Percentiles rank a stretch among this genome's conserved stretches.
These are phyloP conservation scores for Caryopteris hybrid DNA, from an alignment of 305 asterid species.

Conservation along the genomic window DNA sequence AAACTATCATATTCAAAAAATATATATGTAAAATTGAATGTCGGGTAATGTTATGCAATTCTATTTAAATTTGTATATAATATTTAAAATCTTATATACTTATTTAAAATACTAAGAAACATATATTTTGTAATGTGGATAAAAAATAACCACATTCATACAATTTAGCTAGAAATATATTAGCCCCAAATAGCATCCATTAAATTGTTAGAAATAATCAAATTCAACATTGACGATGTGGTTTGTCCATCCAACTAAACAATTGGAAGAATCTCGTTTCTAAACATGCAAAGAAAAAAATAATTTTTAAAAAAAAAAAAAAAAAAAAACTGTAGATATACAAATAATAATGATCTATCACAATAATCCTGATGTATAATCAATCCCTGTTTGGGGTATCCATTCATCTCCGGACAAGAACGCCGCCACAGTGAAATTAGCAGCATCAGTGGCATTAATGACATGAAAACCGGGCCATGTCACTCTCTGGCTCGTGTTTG, in stretches of 20 bases:
- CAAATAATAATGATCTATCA: background rate
- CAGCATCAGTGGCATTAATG: conserved; percentile 41
- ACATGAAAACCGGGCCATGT: conserved; percentile 63
- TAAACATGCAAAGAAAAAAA: background rate
- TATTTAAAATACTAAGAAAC: no score
- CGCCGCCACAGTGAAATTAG: conserved; percentile 41
- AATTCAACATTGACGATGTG: background rate
- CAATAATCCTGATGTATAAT: conserved; percentile 36
- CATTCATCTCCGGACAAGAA: conserved; percentile 54
- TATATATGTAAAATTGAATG: no score
- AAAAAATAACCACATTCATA: no score
- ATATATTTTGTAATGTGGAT: no score
- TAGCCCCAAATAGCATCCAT: background rate
- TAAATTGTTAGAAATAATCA: background rate
- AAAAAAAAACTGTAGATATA: background rate
- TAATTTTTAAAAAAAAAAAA: no score
- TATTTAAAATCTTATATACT: no score
- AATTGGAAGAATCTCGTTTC: background rate
- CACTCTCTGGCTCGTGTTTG: conserved; percentile 46
- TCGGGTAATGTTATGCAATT: no score
- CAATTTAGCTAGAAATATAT: background rate
- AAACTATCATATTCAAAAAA: no score
- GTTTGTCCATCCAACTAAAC: background rate
- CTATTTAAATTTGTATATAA: no score
- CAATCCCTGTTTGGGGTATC: conserved; percentile 53